These are phyloP conservation scores for Trametes polyzona DNA, from an alignment of 1,284 basidiomycete genomes.

Conservation along the genomic window DNA sequence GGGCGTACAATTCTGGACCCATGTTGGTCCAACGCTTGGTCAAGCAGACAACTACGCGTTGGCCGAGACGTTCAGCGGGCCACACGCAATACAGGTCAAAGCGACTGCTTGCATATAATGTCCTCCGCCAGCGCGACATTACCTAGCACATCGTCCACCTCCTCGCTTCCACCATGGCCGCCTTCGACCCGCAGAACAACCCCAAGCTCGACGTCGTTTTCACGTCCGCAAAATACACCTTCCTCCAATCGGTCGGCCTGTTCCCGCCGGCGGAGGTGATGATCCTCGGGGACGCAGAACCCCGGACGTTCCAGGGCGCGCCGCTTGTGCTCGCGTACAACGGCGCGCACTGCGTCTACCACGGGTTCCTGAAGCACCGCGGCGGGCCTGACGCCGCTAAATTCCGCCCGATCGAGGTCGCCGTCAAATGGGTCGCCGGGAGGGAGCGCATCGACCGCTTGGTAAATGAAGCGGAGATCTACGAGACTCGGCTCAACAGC, in stretches of 20 bases:
- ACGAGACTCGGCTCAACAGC: conserved; percentile 9
- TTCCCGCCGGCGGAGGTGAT: conserved; percentile 8
- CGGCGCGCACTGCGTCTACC: conserved; percentile 18
- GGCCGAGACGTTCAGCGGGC: not conserved
- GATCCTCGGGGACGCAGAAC: conserved; percentile 8
- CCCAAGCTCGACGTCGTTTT: not conserved
- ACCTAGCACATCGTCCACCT: not conserved
- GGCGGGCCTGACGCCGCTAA: not conserved
- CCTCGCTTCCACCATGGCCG: not conserved
- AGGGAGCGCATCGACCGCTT: conserved; percentile 4
- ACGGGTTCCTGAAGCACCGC: conserved; percentile 11
- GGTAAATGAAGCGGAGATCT: conserved; percentile 10
- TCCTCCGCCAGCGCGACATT: not conserved
- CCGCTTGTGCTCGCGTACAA: conserved; percentile 15
- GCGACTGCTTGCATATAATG: conserved; percentile 1
- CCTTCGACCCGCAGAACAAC: not conserved
- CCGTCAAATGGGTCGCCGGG: conserved; percentile 20
- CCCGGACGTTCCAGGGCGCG: not conserved
- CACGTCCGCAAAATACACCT: not conserved
- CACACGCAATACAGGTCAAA: not conserved
- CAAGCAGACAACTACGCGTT: too few species aligned
- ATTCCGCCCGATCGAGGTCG: conserved; percentile 8
- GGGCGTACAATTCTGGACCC: too few species aligned
- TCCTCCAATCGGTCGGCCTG: not conserved
- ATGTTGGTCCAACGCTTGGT: too few species aligned